Evolutionary conservation across 2,329 filamentous ascomycete species (phyloP).

Genomic region (Colletotrichum liriopes): DNA sequence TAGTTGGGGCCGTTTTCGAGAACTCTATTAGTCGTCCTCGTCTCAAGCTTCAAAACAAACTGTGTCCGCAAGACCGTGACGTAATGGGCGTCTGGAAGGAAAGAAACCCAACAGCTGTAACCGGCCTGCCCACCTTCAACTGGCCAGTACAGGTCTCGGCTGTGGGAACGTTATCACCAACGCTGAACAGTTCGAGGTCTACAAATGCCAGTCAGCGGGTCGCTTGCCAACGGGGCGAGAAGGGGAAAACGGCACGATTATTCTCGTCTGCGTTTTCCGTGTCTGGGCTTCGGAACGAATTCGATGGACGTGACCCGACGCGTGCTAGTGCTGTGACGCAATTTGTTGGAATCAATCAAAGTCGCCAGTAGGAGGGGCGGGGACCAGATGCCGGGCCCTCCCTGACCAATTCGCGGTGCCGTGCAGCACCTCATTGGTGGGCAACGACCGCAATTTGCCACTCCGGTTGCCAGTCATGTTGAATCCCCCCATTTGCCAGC

Average conservation of each 20-base stretch:
- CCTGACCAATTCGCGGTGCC: conserved; percentile 17
- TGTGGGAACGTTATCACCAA: background rate
- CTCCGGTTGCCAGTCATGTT: conserved; percentile 2
- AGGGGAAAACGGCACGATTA: background rate
- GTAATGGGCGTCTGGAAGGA: conserved; percentile 26
- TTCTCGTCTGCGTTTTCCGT: background rate
- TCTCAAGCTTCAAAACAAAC: conserved; percentile 36
- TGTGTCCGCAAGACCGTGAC: conserved; percentile 23
- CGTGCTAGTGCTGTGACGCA: conserved; percentile 42
- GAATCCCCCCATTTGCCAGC: conserved; percentile 10
- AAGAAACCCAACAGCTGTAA: background rate
- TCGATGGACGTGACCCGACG: conserved; percentile 24
- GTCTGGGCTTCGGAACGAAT: conserved; percentile 1
- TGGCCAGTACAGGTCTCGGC: background rate
- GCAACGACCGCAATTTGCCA: conserved; percentile 33
- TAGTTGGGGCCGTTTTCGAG: conserved; percentile 27
- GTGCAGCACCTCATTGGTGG: conserved; percentile 29
- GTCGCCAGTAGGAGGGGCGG: conserved; percentile 23
- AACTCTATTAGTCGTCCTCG: conserved; percentile 38
- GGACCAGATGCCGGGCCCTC: conserved; percentile 23
- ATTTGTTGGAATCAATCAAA: conserved; percentile 35
- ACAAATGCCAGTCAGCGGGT: background rate
- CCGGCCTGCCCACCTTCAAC: too few species aligned
- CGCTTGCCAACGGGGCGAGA: too few species aligned
- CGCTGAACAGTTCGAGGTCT: background rate